Evolutionary conservation across 768 basidiomycete species (phyloP).

Genomic region (Royoungia palumana): DNA sequence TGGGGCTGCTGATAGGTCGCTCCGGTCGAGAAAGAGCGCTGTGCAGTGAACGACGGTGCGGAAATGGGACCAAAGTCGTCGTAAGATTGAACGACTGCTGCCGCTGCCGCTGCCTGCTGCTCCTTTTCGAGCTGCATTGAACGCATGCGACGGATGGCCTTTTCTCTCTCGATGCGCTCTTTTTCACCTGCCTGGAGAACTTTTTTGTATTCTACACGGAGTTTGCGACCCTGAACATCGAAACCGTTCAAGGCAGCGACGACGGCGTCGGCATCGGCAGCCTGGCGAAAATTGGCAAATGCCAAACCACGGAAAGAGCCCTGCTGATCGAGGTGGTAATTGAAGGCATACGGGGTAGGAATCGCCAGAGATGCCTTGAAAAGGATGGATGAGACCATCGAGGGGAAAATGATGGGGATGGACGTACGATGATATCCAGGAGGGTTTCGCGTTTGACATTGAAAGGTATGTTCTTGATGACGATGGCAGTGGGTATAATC

Average conservation of each 20-base stretch:
- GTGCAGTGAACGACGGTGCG: conserved; percentile 58
- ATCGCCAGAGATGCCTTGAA: conserved; percentile 82
- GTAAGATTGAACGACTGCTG: conserved; percentile 41
- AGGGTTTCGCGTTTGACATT: conserved; percentile 96
- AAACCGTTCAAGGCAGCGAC: conserved; percentile 96
- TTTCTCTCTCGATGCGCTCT: conserved; percentile 97
- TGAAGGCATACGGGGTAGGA: conserved; percentile 98
- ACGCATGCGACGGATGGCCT: conserved; percentile 96
- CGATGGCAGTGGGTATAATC: conserved; percentile 97
- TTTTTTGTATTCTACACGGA: conserved; percentile 99
- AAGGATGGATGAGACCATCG: conserved; percentile 10
- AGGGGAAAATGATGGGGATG: conserved; percentile 1
- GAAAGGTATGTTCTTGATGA: conserved; percentile 99
- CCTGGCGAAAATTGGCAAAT: conserved; percentile 95
- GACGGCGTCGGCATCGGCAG: conserved; percentile 90
- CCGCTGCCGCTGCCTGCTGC: conserved; percentile 38
- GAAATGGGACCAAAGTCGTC: conserved; percentile 71
- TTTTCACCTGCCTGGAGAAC: conserved; percentile 99
- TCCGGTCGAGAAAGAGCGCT: conserved; percentile 68
- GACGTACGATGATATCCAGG: conserved; percentile 89
- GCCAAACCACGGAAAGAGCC: conserved; percentile 96
- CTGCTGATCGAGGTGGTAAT: conserved; percentile 96
- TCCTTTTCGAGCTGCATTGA: conserved; percentile 95
- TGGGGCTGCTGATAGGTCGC: conserved; percentile 56
- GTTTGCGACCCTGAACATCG: conserved; percentile 93